Evolutionary conservation across 305 asterid species (phyloP).

Genomic region (Plantago rigida): DNA sequence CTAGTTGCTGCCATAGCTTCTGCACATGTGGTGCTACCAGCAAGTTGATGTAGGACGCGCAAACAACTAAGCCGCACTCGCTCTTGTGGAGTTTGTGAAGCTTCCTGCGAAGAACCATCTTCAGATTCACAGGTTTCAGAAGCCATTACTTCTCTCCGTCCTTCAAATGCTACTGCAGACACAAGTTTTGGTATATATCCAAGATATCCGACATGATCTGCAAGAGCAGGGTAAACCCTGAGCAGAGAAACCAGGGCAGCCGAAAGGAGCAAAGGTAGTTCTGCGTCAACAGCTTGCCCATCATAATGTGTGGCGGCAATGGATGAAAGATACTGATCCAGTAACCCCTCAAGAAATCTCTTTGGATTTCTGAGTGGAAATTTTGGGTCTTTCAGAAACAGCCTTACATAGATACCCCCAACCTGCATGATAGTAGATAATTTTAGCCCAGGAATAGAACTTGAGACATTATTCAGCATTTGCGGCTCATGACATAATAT

Average conservation of each 20-base stretch:
- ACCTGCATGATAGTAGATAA: conserved; percentile 45
- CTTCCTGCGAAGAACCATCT: conserved; percentile 44
- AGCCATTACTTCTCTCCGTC: conserved; percentile 92
- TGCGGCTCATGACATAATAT: conserved; percentile 20
- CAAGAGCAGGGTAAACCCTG: conserved; percentile 93
- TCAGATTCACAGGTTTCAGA: conserved; percentile 52
- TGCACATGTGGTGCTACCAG: conserved; percentile 94
- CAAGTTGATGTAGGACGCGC: conserved; percentile 96
- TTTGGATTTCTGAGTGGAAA: conserved; percentile 95
- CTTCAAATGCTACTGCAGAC: conserved; percentile 88
- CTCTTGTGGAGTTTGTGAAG: conserved; percentile 78
- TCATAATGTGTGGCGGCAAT: conserved; percentile 77
- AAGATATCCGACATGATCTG: conserved; percentile 96
- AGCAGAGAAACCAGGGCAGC: conserved; percentile 92
- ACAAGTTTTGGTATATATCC: conserved; percentile 96
- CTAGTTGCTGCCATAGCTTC: conserved; percentile 99
- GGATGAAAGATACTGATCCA: conserved; percentile 95
- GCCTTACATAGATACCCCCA: conserved; percentile 93
- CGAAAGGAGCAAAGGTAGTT: conserved; percentile 91
- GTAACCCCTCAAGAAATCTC: conserved; percentile 85
- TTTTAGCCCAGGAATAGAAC: conserved; percentile 27
- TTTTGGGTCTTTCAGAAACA: conserved; percentile 95
- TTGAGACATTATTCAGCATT: conserved; percentile 22
- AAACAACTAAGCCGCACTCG: conserved; percentile 93
- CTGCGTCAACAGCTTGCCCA: conserved; percentile 65